Base-by-base conservation (phyloP, 2,329 filamentous ascomycete genomes). In the Phialophora expanda region DNA sequence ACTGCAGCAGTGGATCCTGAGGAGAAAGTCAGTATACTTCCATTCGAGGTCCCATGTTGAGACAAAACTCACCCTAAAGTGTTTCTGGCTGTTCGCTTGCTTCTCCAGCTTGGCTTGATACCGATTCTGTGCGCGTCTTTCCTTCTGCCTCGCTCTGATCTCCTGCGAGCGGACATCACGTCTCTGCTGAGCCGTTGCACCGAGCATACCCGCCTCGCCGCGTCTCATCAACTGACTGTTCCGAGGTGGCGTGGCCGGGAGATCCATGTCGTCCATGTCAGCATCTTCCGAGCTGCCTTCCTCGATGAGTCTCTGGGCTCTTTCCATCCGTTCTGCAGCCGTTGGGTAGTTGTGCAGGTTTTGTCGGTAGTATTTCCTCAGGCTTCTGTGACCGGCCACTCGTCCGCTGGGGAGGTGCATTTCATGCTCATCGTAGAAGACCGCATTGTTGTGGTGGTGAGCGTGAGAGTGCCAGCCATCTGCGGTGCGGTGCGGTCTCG, bases 351-450 rank as follows among this genome's bases (percentile, higher is more conserved):
- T 91, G 78, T 90, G 88, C 51, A 99, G 83, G 79, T 98, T 98
- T 81, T 99, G 95, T 66, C 92, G 89, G 81, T 89, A 99, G 80
- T 98, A 98, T 72, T 86, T 89, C 75, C 91, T 90, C 61, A 97
- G 80, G 7, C 92, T 95, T 56, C 95, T 88, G 77, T 99, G 95
- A 46, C 95, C 95, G 44, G 96, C 93, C 7, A 91, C 90, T 67
- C 91, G 90, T 61, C 95, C 95, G 4, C 90, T 92, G 1, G 95
- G 95, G 12, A 99, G 86, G 75, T 99, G 93, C 61, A 99, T 85
- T 78, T 98, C 95, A 74, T 92, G 93, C 53, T 99, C 95, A 73
- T 96, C 92, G 75, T 96, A 89, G 77, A 96, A 97, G 24, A 92
- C 91, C 44, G 92, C 89, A 68, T 90, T 86, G 61, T 86, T 78